Evolutionary conservation across 148 eudicot genomes (phyloP), one percentile per base, ranked within the genome.

Genomic region (Spergularia marina): DNA sequence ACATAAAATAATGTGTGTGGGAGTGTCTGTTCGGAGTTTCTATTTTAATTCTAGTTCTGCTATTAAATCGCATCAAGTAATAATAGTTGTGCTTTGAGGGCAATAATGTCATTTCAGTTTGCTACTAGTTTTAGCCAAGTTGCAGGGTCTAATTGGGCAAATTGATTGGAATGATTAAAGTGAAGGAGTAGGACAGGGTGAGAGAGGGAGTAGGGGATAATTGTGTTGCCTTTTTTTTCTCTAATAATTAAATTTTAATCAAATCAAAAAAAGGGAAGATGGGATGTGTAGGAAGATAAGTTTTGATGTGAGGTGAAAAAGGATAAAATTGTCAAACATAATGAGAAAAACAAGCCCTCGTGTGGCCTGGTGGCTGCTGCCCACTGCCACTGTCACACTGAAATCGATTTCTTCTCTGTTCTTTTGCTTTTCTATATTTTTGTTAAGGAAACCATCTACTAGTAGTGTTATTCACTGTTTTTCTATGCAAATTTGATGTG

Each of bases 341-440:
- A 1, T 15, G 39, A 1, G 51, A 17, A 30, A 18, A 57, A 56
- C 63, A 56, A 63, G 39, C 25, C 49, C 69, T 74, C 70, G 77
- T 63, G 77, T 74, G 77, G 60, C 57, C 52, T 52, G 30, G 44
- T 15, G 23, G 21, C 34, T n/a, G n/a, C 58, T 10, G 23, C 25
- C 34, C 36, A 17, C 58, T 20, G 49, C 49, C 49, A 44, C 49
- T 6, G 8, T 1, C 20, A 25, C 36, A 72, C 4, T 68, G 21
- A 44, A 66, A 34, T 3, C 30, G 5, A 2, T 71, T 55, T n/a
- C 12, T 12, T 51, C 36, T 49, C 12, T 20, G 57, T 68, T 23
- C 49, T 12, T 11, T 65, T 65, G 5, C 14, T 14, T 65, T 11
- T 65, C 20, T 13, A 5, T 56, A 56, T 8, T 56, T 56, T 56